Evolutionary conservation across 305 asterid species (phyloP), one percentile per base, ranked within the genome.

Genomic region (Fraxinus sp.): DNA sequence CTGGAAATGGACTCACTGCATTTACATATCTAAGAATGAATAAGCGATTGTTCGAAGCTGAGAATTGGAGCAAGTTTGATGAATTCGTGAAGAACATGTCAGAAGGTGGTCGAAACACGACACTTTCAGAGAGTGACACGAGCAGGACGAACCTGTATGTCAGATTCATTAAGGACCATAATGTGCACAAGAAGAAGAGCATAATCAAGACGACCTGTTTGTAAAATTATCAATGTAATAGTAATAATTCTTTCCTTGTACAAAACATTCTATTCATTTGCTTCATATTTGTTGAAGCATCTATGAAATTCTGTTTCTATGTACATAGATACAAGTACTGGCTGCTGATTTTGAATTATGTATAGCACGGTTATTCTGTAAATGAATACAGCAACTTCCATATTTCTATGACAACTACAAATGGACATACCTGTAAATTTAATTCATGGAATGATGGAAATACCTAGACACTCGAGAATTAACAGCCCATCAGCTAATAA

Each of bases 11-110:
- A 33, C 88, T 93, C 87, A 79, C 87, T 80, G 97, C 97, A n/a
- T 95, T 95, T 84, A 95, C 97, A 55, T 94, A 89, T 57, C 83
- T 94, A 39, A 89, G 99, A 82, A 82, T 95, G 98, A 93, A 95
- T 72, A 95, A 94, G 89, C 77, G 84, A 64, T 82, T 94, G 85
- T 92, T 95, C 68, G 97, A 92, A 77, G 88, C 92, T n/a, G 91
- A 93, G 13, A 93, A 92, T 84, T 95, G 99, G 99, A 80, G 90
- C 76, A 89, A 92, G 77, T 85, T 92, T 35, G 90, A 91, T 52
- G 91, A 90, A 59, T 95, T 94, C 81, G 93, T 91, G n/a, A 94
- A 86, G 78, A 86, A 89, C 85, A 93, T 95, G 97, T 87, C 97
- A 0, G 92, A 90, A 82, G 97, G 95, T 57, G 92, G 94, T 62